Base-by-base conservation (phyloP, 2,329 filamentous ascomycete species). In the Aspergillus sergii region DNA sequence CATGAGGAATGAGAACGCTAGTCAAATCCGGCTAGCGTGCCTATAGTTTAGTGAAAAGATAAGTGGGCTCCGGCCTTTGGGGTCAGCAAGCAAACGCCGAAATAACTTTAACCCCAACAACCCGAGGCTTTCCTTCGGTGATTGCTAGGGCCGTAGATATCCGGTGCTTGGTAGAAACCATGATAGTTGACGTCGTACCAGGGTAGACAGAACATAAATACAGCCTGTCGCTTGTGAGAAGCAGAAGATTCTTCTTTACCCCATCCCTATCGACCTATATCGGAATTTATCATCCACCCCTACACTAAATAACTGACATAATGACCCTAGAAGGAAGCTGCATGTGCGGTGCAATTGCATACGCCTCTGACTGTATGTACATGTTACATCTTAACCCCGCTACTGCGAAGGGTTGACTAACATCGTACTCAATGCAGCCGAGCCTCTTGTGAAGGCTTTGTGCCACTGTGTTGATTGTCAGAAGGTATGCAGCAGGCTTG, bases 391-490 rank as follows among this genome's bases (percentile, higher is more conserved):
- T 21, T n/a, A 23, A 26, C 57, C 41, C 9, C 9, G 12, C 19
- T 39, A 19, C 30, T 55, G 39, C 50, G 60, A 39, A 62, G 3
- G 2, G 3, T n/a, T 12, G 23, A 36, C 30, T 54, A 36, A 54
- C 9, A 12, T 32, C 30, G 32, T 14, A 4, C 26, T 45, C 48
- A 57, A 61, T 32, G 12, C 59, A 84, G 82, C 76, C 12, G 79
- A 83, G 43, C 72, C 79, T 4, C 75, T 73, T 19, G 60, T 73
- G 4, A 81, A 78, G 21, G 83, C 83, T 8, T 74, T 86, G 39
- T 86, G 85, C 73, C 83, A 86, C 69, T 85, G 84, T 71, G 68
- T 70, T 14, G 84, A 86, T 64, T 86, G 84, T 70, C 84, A 86
- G 66, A 86, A 87, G 80, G 83, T 81, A 68, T 36, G 51, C 11